Percentiles rank a stretch among this genome's conserved stretches.
These are phyloP conservation scores for Amanita phalloides DNA, from an alignment of 768 basidiomycete species.

Conservation along the genomic window DNA sequence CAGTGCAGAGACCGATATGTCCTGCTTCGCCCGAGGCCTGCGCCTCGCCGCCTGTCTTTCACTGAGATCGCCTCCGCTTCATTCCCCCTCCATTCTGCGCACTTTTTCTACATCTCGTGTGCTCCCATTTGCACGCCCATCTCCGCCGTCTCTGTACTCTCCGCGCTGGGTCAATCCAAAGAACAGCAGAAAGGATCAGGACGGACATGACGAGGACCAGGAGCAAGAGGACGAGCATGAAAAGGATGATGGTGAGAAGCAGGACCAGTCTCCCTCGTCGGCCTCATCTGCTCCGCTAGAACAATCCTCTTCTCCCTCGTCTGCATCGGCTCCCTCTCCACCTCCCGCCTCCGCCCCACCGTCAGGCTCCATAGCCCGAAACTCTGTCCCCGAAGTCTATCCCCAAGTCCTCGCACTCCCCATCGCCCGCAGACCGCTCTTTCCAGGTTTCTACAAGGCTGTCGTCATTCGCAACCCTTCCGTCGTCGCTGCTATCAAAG, in stretches of 20 bases:
- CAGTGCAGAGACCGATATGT: background rate
- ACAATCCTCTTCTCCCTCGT: slow-evolving; percentile 1
- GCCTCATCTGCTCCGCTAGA: slow-evolving; percentile 6
- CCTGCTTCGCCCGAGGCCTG: background rate
- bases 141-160: background rate
- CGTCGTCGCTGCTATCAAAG: slow-evolving; percentile 89
- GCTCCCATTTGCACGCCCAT: background rate
- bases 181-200: background rate
- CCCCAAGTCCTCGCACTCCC: slow-evolving; percentile 93
- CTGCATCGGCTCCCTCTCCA: slow-evolving; percentile 7
- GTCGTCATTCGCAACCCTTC: slow-evolving; percentile 87
- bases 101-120: background rate
- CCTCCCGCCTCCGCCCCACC: slow-evolving; percentile 7
- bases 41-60: slow-evolving; percentile 1
- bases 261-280: background rate
- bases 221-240: background rate
- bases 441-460: slow-evolving; percentile 97
- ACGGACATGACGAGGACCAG: background rate
- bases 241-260: background rate
- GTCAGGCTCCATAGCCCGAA: slow-evolving; percentile 61
- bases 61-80: background rate
- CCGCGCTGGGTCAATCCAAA: slow-evolving; percentile 7
- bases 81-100: background rate
- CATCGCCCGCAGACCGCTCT: slow-evolving; percentile 89
- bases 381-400: slow-evolving; percentile 82